A percentile compares a stretch with the other conserved stretches of the same genome.
phyloP scores from a whole-genome alignment of 768 basidiomycete genomes.

The Lentinula lateritia region DNA sequence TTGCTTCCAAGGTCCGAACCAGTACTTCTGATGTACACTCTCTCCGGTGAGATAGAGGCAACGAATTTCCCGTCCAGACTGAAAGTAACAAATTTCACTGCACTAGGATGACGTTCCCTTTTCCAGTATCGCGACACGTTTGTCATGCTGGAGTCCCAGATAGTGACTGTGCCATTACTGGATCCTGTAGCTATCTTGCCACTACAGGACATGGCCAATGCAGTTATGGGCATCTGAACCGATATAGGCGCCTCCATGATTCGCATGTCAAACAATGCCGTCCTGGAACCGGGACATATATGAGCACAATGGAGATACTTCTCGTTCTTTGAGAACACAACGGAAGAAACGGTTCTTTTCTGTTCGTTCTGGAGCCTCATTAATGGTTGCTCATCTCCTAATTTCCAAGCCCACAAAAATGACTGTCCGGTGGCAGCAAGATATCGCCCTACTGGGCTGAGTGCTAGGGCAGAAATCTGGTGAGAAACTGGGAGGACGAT shows the following conservation, averaged over 20 bases:
- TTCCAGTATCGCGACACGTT: background rate
- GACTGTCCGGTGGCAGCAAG: background rate
- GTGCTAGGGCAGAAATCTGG: background rate
- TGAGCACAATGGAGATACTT: background rate
- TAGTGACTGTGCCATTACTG: background rate
- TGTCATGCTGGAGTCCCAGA: conserved; percentile 4
- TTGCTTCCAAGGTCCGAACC: background rate
- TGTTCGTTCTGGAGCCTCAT: background rate
- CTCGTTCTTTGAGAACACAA: background rate
- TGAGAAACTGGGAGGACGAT: background rate
- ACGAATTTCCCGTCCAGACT: background rate
- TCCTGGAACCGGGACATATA: background rate
- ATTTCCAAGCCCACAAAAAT: background rate
- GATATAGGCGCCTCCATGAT: background rate
- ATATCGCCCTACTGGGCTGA: background rate
- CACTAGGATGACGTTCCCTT: background rate
- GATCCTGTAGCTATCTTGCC: conserved; percentile 4
- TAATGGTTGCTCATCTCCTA: background rate
- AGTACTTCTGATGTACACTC: background rate
- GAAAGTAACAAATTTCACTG: background rate
- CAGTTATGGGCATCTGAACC: background rate
- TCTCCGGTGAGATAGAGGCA: conserved; percentile 1
- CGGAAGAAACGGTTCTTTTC: background rate
- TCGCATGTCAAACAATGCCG: background rate
- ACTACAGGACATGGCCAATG: background rate